phyloP scores from a whole-genome alignment of 129 eudicot species.

The Rutidosis leptorrhynchoides region DNA sequence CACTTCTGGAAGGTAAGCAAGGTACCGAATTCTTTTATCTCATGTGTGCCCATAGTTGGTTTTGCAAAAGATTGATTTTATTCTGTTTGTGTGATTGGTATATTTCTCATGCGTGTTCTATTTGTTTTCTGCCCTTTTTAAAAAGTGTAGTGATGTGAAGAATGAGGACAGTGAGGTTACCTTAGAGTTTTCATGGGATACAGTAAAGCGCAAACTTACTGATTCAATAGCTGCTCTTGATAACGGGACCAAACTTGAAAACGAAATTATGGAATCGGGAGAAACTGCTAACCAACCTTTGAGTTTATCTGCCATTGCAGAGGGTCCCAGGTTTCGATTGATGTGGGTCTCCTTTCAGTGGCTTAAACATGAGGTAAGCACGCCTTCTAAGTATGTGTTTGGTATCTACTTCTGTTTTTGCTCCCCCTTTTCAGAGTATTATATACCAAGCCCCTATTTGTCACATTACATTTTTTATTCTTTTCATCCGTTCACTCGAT shows the following conservation, averaged over 20 bases:
- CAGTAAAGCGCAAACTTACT: constrained; percentile 53
- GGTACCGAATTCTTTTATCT: constrained; percentile 39
- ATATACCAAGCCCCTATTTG: neutral
- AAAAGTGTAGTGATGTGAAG: constrained; percentile 49
- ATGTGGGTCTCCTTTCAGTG: constrained; percentile 70
- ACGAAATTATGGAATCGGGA: constrained; percentile 27
- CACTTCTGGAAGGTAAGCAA: constrained; percentile 93
- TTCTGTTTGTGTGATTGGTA: neutral
- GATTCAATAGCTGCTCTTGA: constrained; percentile 58
- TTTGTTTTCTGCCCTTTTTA: neutral
- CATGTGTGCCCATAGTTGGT: constrained; percentile 1
- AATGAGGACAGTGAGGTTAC: constrained; percentile 41
- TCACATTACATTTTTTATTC: constrained; percentile 5
- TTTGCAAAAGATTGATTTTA: constrained; percentile 1
- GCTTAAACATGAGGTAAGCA: constrained; percentile 78
- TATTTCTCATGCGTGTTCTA: neutral
- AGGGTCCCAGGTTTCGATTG: constrained; percentile 73
- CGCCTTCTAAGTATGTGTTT: constrained; percentile 13
- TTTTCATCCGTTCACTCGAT: neutral
- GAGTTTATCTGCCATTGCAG: constrained; percentile 78
- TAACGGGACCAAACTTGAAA: constrained; percentile 35
- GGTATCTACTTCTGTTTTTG: neutral
- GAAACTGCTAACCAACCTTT: constrained; percentile 45
- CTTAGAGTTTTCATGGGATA: constrained; percentile 68
- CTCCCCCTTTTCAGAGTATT: neutral